A percentile compares a stretch with the other conserved stretches of the same genome.
These are phyloP conservation scores for Quercus parvula DNA, from an alignment of 306 rosid genomes.

Conservation along the genomic window DNA sequence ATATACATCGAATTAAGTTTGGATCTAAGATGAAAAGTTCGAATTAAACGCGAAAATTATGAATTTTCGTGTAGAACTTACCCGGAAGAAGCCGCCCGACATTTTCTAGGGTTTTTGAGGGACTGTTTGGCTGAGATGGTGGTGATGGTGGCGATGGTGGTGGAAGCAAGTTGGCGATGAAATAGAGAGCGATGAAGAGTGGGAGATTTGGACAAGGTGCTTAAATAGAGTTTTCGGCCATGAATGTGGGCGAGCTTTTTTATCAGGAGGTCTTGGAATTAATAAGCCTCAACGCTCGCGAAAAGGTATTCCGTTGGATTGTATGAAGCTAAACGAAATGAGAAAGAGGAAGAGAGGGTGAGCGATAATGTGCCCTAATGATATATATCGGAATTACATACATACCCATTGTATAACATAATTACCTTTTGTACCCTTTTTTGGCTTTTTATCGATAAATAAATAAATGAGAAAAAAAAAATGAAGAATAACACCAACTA, in stretches of 20 bases:
- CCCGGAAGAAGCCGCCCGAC: slow-evolving; percentile 99
- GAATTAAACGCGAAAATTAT: not conserved
- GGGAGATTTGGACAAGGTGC: not conserved
- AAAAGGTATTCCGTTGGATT: no score
- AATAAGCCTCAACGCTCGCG: no score
- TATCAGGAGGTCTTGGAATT: no score
- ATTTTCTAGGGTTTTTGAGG: slow-evolving; percentile 50
- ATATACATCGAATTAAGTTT: slow-evolving; percentile 6
- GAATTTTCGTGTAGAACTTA: slow-evolving; percentile 21
- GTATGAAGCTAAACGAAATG: no score
- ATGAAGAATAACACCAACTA: no score
- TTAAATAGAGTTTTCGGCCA: not conserved
- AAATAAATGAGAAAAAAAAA: no score
- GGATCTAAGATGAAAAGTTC: not conserved
- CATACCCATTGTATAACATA: no score
- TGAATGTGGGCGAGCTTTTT: not conserved
- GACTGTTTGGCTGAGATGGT: slow-evolving; percentile 18
- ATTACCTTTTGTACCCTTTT: no score
- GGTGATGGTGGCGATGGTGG: not conserved
- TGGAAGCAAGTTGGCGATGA: slow-evolving; percentile 1
- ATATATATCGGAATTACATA: no score
- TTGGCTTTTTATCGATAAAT: no score
- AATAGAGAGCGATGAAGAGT: not conserved
- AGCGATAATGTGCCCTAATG: no score
- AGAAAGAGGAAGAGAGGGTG: no score